Evolutionary conservation across 345 rosid genomes (phyloP), one percentile per base, ranked within the genome.

Genomic region (Ailanthus altissimus): DNA sequence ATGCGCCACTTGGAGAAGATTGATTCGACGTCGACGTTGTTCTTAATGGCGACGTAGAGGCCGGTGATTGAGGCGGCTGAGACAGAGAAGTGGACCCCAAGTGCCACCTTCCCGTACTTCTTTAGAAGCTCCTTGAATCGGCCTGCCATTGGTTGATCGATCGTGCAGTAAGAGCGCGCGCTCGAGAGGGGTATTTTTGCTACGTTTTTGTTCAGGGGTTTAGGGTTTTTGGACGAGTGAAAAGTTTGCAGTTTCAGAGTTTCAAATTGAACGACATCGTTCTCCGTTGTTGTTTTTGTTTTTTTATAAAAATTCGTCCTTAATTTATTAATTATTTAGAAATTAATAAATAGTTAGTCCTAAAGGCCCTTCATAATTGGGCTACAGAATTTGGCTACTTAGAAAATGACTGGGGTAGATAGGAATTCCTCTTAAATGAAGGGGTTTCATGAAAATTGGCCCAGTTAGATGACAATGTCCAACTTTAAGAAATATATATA

Each of bases 71-170:
- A 87, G 46, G 80, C 93, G 9, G 88, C 95, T 1, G 98, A 94
- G 73, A 93, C 95, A 5, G 97, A 79, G 77, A 83, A 86, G 77
- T 93, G 98, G 20, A 93, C 97, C 6, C 94, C 98, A 7, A 94
- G 53, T 5, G 93, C 97, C 8, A 94, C 98, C 72, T 92, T 94
- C 0, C 98, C 97, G 84, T 94, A 94, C 81, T 91, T 94, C 85
- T 87, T 92, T 23, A 94, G 57, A 25, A 92, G 76, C 84, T 91
- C 92, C 78, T 85, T 94, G 79, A 94, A 82, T 69, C 90, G 81
- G 40, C 81, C 88, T 70, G 89, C 58, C 87, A 83, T 83, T 80
- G 75, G 6, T 36, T 32, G 32, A n/a, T n/a, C n/a, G 38, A 49
- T 32, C 23, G 21, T 28, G 5, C 32, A 16, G 60, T 0, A 61